Evolutionary conservation across 768 basidiomycete genomes (phyloP), one percentile per base, ranked within the genome.

Genomic region (Boletus pseudo-olivaceus): DNA sequence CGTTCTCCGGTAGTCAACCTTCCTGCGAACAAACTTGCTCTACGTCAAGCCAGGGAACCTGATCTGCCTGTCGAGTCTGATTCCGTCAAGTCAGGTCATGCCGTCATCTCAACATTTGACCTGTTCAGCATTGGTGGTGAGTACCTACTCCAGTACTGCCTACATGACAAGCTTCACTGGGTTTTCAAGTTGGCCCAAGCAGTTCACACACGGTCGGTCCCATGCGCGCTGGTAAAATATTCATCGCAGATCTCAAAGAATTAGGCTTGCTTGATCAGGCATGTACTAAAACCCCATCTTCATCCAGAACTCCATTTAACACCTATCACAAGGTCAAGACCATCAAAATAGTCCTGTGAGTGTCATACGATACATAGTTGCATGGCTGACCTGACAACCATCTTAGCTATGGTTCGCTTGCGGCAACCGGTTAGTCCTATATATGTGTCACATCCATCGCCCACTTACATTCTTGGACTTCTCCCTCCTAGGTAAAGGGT

Each of bases 191-290:
- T 34, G 82, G 83, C 4, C 83, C 85, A 10, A 80, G 76, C 43
- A 81, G 79, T 39, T 82, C 80, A 2, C 85, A 88, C 65, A 88
- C 85, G 0, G 84, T 88, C 32, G 87, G 87, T 0, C 85, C 86
- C n/a, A 95, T 96, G 93, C 82, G 94, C 5, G 93, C 93, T 15
- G 90, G 86, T 9, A 91, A 83, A 54, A 96, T 95, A 60, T 95
- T 95, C 68, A 84, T 92, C 57, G 74, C 78, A 41, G 89, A 93
- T 69, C 74, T 93, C 26, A 72, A 80, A 52, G 84, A 89, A 46
- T 67, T 93, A 23, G 74, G 74, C 23, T 61, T 96, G 47, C 72
- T 96, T 38, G 81, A 88, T 41, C 84, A 88, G 77, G 88, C 82
- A 60, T 45, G 68, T 59, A 23, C 23, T 23, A 43, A 23, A 48